Evolutionary conservation across 2,329 filamentous ascomycete genomes (phyloP).

Genomic region (Magnaporthiopsis poae): DNA sequence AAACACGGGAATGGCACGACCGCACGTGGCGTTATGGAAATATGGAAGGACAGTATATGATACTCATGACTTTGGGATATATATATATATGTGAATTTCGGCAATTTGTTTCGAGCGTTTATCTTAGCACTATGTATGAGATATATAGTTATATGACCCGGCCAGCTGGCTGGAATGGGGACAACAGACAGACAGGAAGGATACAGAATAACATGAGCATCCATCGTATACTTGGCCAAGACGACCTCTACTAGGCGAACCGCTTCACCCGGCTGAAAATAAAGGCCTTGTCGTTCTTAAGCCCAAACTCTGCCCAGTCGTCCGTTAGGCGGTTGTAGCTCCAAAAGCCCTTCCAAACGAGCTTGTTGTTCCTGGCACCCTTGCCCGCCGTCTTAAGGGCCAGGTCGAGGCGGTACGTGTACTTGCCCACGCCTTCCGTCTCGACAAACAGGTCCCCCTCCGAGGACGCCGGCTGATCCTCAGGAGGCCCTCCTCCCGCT

Average conservation of each 20-base stretch:
- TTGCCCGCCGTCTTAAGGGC: conserved; percentile 55
- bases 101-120: neutral
- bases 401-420: conserved; percentile 76
- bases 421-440: conserved; percentile 76
- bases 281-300: conserved; percentile 55
- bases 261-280: conserved; percentile 59
- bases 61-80: neutral
- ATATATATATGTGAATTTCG: neutral
- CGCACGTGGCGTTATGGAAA: neutral
- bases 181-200: neutral
- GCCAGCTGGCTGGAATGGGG: neutral
- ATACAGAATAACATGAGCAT: neutral
- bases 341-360: conserved; percentile 83
- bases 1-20: neutral
- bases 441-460: conserved; percentile 72
- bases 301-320: conserved; percentile 73
- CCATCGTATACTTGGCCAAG: no score
- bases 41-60: neutral
- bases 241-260: conserved; percentile 25
- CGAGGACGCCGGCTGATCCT: conserved; percentile 16
- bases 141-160: neutral
- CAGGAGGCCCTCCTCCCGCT: conserved; percentile 7
- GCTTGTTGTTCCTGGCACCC: conserved; percentile 68
- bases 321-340: conserved; percentile 83
- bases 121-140: neutral